Conservation (phyloP, 495 filamentous ascomycete species). For the Lophiotrema nucula region DNA sequence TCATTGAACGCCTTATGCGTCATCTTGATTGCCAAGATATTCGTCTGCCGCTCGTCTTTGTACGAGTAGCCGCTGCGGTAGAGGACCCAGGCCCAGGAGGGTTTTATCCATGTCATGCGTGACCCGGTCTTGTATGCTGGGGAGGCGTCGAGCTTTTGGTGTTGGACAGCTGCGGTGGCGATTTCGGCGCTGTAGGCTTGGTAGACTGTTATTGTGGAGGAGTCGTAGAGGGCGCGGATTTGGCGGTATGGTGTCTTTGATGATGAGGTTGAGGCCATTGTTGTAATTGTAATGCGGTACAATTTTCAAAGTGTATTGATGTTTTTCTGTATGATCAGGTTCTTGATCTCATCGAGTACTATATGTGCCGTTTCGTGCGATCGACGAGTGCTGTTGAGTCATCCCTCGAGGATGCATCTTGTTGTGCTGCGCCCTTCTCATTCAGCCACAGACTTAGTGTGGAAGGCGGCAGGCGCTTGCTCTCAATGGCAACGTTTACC, state of each 20-base stretch:
- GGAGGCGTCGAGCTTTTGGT: conserved; percentile 53
- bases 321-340: no score
- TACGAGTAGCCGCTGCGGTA: conserved; percentile 42
- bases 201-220: conserved; percentile 58
- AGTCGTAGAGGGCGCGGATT: conserved; percentile 53
- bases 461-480: no score
- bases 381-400: no score
- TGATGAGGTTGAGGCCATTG: neutral
- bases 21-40: conserved; percentile 28
- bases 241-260: conserved; percentile 47
- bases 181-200: conserved; percentile 60
- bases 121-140: conserved; percentile 50
- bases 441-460: no score
- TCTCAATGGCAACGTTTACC: no score
- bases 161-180: conserved; percentile 51
- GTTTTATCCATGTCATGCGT: conserved; percentile 68
- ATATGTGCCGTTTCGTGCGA: no score
- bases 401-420: no score
- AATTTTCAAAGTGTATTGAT: no score
- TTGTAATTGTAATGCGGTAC: neutral
- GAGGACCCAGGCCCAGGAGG: conserved; percentile 59
- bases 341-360: no score
- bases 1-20: conserved; percentile 14
- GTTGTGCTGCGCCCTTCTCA: no score
- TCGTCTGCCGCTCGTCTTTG: conserved; percentile 28